A percentile compares a stretch with the other conserved stretches of the same genome.
Evolutionary conservation across 305 asterid genomes (phyloP).

Genomic region (Fraxinus latifolia): DNA sequence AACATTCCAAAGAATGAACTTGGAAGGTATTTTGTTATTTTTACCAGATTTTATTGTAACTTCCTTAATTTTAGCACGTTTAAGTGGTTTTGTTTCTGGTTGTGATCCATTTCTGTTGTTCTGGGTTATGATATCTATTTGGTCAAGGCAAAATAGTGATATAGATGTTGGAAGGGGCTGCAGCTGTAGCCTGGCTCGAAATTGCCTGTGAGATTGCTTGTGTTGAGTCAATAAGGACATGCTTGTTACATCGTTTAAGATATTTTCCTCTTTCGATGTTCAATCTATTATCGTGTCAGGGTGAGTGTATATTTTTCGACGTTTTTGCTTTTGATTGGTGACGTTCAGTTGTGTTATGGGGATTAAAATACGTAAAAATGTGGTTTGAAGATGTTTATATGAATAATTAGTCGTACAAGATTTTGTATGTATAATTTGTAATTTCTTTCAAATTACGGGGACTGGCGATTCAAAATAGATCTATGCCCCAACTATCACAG

Average conservation of each 20-base stretch:
- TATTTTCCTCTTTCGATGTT: neutral
- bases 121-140: neutral
- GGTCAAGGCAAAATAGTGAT: neutral
- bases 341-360: neutral
- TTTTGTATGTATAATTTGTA: neutral
- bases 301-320: neutral
- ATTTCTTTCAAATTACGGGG: neutral
- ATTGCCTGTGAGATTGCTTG: neutral
- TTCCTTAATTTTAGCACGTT: constrained; percentile 3
- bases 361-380: neutral
- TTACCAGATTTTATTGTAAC: constrained; percentile 10
- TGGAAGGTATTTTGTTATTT: constrained; percentile 13
- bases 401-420: neutral
- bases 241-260: neutral
- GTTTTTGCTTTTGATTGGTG: neutral
- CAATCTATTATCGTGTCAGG: neutral
- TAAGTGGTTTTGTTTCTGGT: constrained; percentile 15
- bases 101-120: neutral
- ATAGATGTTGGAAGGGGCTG: neutral
- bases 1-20: constrained; percentile 18
- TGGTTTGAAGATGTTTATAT: neutral
- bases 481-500: neutral
- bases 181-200: neutral
- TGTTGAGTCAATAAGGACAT: neutral
- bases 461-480: neutral